Base-by-base conservation (phyloP, 2,329 filamentous ascomycete genomes). In the Claviceps sorghi region DNA sequence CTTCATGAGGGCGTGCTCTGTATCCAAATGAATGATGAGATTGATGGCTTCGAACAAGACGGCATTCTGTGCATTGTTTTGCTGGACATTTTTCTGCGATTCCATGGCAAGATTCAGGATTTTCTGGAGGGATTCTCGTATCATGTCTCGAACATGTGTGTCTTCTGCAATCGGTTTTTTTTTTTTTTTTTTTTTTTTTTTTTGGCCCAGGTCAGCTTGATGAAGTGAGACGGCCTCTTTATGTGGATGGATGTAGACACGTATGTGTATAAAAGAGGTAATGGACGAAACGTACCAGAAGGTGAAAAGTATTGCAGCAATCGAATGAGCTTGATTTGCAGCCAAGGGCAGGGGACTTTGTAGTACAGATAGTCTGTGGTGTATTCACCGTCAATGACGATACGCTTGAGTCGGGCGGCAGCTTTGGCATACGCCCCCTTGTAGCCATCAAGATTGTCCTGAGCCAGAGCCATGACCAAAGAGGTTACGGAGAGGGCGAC, bases 11-110 rank as follows among this genome's bases (percentile, higher is more conserved):
- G 84, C 85, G 58, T 91, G 86, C 67, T 98, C 93, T 0, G 89
- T 96, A 60, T 97, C 93, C 26, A 98, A 79, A 64, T 98, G 93
- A 58, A 98, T 98, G 60, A 96, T 93, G 45, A 98, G 80, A 65
- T 98, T 96, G 68, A 98, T 98, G 26, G 93, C 94, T 72, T 98
- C 93, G 63, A 98, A 98, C 1, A 98, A 76, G 15, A 98, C 89
- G 0, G 93, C 93, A 63, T 98, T 98, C 64, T 97, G 93, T 0
- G 93, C 93, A 65, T 98, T 98, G 68, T 98, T 98, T 65, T 98
- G 93, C 69, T 98, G 93, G 17, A 98, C 93, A 61, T 98, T 98
- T 72, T 97, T 98, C 51, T 88, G 93, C 64, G 88, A 83, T 64
- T 97, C 91, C 74, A 95, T 83, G 1, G 93, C 91, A 40, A 88